Conservation (phyloP, 192 early-diverging fungal genomes). For the Coemansia asiatica region DNA sequence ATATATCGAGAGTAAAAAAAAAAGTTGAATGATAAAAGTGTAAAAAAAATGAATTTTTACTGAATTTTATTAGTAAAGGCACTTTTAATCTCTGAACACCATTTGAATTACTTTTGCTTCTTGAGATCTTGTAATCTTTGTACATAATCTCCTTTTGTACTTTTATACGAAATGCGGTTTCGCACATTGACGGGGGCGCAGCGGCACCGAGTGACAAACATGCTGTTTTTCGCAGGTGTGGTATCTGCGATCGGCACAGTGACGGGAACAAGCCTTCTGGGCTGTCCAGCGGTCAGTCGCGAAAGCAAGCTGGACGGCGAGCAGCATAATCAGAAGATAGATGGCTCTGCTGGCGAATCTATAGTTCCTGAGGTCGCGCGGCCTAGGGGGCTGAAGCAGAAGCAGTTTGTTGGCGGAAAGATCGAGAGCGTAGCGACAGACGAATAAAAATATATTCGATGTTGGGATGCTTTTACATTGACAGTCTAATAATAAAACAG, state of each 20-base stretch:
- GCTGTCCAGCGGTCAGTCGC: conserved; percentile 51
- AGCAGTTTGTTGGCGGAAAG: conserved; percentile 23
- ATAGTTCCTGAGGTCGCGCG: not conserved
- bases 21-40: not conserved
- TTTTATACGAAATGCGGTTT: conserved; percentile 37
- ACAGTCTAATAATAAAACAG: not conserved
- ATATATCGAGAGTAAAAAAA: too few species aligned
- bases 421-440: conserved; percentile 10
- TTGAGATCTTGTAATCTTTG: too few species aligned
- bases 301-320: conserved; percentile 36
- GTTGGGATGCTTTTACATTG: conserved; percentile 12
- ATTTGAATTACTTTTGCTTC: too few species aligned
- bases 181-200: conserved; percentile 51
- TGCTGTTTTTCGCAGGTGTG: conserved; percentile 46
- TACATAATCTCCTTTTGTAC: conserved; percentile 2
- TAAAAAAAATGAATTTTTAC: not conserved
- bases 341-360: conserved; percentile 1
- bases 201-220: conserved; percentile 48
- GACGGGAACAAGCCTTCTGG: conserved; percentile 47
- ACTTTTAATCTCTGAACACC: too few species aligned
- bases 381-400: conserved; percentile 18
- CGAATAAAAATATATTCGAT: not conserved
- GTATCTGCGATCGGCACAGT: conserved; percentile 46
- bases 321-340: conserved; percentile 3
- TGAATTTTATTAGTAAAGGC: too few species aligned